Evolutionary conservation across 139 green algal species (phyloP).

Genomic region (Nannochloris sp.): DNA sequence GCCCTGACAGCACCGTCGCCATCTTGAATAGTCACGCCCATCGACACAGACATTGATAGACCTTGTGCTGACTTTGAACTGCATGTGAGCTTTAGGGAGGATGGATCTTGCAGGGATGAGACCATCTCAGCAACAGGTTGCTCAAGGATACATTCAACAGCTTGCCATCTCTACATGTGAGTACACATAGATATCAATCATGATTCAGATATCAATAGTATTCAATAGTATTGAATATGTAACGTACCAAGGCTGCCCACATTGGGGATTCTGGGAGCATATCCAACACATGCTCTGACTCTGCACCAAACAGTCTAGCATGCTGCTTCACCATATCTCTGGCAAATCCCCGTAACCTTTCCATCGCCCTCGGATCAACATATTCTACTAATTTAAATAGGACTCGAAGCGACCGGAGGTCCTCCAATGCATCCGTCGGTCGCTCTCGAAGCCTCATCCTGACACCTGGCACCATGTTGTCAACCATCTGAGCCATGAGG

Average conservation of each 20-base stretch:
- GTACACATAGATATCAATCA: background rate
- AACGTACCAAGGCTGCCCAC: background rate
- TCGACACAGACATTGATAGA: no score
- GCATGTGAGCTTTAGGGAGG: no score
- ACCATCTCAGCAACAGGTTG: no score
- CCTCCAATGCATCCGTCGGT: background rate
- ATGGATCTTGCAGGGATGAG: no score
- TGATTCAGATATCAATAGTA: background rate
- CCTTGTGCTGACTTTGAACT: no score
- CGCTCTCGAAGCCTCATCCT: background rate
- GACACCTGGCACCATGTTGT: background rate
- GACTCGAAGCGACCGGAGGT: background rate
- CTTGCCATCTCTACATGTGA: no score
- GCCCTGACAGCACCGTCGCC: no score
- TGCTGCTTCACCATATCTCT: no score
- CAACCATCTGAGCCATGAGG: background rate
- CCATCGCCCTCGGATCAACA: background rate
- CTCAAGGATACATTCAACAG: no score
- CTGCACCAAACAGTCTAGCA: background rate
- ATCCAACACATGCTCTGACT: background rate
- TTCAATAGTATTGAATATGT: background rate
- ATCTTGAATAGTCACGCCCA: no score
- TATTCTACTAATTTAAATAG: background rate
- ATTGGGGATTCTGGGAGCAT: background rate
- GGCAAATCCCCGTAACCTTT: background rate